Conservation (phyloP, 371 early-diverging fungal genomes). For the Mucor irregularis region DNA sequence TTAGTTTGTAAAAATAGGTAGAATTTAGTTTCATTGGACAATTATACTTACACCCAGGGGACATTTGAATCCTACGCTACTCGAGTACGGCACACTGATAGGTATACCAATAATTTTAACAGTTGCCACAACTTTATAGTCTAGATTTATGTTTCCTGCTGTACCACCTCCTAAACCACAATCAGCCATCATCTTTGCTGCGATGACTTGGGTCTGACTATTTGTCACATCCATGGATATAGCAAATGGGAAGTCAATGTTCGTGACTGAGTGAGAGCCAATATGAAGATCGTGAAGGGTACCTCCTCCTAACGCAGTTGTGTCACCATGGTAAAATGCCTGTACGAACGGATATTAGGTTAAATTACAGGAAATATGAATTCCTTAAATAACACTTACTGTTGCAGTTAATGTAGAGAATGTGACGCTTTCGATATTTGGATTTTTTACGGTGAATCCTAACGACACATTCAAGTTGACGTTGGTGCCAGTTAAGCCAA, state of each 20-base stretch:
- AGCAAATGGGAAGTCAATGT: conserved; percentile 50
- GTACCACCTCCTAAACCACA: conserved; percentile 45
- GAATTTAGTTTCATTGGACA: too few relatives aligned
- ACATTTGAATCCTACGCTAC: conserved; percentile 34
- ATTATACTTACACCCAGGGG: conserved; percentile 30
- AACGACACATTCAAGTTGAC: conserved; percentile 30
- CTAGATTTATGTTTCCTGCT: conserved; percentile 33
- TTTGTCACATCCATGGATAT: conserved; percentile 33
- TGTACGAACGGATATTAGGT: conserved; percentile 15
- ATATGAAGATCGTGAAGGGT: conserved; percentile 47
- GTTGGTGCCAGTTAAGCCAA: neutral
- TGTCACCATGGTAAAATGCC: conserved; percentile 53
- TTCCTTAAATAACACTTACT: too few relatives aligned
- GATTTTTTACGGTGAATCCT: conserved; percentile 51
- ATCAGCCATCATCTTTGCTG: conserved; percentile 40
- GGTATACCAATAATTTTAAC: conserved; percentile 47
- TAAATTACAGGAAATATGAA: too few relatives aligned
- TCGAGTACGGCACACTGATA: conserved; percentile 48
- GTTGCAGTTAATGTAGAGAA: conserved; percentile 53
- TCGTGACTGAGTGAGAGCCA: conserved; percentile 39
- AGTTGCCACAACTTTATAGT: conserved; percentile 56
- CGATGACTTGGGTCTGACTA: conserved; percentile 29
- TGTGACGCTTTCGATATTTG: conserved; percentile 55
- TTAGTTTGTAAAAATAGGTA: neutral
- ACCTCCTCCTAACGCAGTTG: conserved; percentile 51